These are phyloP conservation scores for Clathrospora elynae DNA, from an alignment of 2,329 filamentous ascomycete genomes.

Conservation along the genomic window DNA sequence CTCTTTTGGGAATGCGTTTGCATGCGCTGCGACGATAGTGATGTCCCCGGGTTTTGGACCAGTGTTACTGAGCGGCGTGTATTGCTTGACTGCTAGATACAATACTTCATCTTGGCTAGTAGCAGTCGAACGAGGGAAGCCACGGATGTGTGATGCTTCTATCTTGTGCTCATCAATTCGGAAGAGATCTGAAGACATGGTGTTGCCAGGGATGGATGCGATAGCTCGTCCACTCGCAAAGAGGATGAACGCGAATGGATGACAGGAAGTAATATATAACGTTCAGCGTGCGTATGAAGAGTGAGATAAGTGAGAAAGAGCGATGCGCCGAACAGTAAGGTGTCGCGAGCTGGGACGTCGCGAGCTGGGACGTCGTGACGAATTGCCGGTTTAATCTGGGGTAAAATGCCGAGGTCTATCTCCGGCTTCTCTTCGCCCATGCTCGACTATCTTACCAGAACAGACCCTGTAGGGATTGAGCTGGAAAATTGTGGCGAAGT, in stretches of 20 bases:
- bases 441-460: constrained; percentile 1
- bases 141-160: constrained; percentile 72
- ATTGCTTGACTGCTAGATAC: constrained; percentile 81
- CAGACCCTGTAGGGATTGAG: too few relatives aligned
- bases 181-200: constrained; percentile 57
- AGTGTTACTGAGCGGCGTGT: constrained; percentile 74
- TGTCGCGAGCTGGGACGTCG: too few relatives aligned
- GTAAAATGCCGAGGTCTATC: constrained; percentile 32
- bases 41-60: constrained; percentile 74
- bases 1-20: constrained; percentile 95
- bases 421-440: constrained; percentile 10
- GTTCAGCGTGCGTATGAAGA: background rate
- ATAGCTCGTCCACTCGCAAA: too few relatives aligned
- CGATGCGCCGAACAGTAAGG: too few relatives aligned
- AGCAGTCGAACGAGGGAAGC: constrained; percentile 75
- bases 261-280: too few relatives aligned
- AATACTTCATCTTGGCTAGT: constrained; percentile 75
- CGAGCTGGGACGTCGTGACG: too few relatives aligned
- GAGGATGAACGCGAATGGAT: too few relatives aligned
- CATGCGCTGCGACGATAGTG: constrained; percentile 84
- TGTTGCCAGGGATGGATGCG: constrained; percentile 6
- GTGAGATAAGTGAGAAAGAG: background rate
- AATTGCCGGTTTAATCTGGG: constrained; percentile 32
- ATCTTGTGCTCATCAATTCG: constrained; percentile 74
- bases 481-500: too few relatives aligned